Conservation (phyloP, 2,329 filamentous ascomycete species). For the Aureobasidium lini region DNA sequence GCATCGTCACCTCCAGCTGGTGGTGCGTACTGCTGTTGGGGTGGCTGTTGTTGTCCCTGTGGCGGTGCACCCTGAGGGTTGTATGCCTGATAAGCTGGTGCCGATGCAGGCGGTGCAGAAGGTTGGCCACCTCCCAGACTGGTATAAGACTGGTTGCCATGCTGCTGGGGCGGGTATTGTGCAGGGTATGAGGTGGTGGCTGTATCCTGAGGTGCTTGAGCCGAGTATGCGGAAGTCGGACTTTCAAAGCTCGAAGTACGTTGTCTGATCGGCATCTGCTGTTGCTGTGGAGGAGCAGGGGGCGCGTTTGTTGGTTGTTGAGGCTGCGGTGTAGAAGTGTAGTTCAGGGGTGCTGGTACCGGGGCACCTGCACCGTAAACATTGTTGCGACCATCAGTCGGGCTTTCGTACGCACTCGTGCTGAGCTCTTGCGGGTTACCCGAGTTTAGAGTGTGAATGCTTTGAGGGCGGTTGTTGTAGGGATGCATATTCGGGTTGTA, state of each 20-base stretch:
- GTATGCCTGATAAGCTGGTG: conserved; percentile 18
- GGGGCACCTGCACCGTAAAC: conserved; percentile 16
- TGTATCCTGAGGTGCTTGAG: conserved; percentile 18
- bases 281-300: conserved; percentile 13
- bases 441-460: conserved; percentile 31
- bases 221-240: conserved; percentile 23
- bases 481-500: conserved; percentile 12
- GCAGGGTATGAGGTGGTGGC: background rate
- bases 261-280: conserved; percentile 18
- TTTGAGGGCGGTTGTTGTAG: conserved; percentile 31
- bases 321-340: background rate
- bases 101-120: conserved; percentile 16
- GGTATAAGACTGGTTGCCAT: conserved; percentile 4
- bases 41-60: conserved; percentile 17
- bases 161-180: conserved; percentile 14
- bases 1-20: conserved; percentile 25
- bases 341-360: conserved; percentile 6
- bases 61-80: conserved; percentile 14
- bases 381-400: conserved; percentile 37
- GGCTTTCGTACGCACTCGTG: conserved; percentile 40
- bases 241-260: conserved; percentile 25
- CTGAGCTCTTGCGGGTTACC: conserved; percentile 41
- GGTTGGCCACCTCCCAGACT: background rate
- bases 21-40: conserved; percentile 17
- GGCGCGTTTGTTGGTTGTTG: conserved; percentile 15